Evolutionary conservation across 139 green algal species (phyloP).

Genomic region (Haematococcus lacustris): DNA sequence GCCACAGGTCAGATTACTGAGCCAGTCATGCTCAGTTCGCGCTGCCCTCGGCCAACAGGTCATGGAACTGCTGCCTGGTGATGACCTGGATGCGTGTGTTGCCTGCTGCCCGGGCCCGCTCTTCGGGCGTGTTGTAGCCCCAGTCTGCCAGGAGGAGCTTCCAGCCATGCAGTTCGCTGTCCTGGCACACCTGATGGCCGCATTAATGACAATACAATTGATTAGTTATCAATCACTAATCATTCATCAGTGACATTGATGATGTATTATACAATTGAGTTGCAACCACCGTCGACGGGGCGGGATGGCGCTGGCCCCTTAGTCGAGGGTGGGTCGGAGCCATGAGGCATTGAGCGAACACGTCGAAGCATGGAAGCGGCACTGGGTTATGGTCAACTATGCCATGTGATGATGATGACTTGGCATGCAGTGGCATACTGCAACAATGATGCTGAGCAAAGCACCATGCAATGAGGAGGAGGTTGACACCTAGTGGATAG

Average conservation of each 20-base stretch:
- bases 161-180: constrained; percentile 47
- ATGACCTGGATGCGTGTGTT: constrained; percentile 25
- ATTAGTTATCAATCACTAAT: background rate
- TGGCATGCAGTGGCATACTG: background rate
- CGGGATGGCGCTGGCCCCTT: background rate
- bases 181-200: constrained; percentile 42
- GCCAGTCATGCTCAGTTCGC: no score
- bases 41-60: no score
- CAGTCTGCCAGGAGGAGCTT: constrained; percentile 86
- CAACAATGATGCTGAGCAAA: background rate
- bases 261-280: background rate
- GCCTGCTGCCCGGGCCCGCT: constrained; percentile 40
- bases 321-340: background rate
- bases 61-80: constrained; percentile 6
- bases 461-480: background rate
- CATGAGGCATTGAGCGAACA: background rate
- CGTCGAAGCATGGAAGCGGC: background rate
- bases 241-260: background rate
- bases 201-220: background rate
- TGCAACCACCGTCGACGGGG: background rate
- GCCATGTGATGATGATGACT: background rate
- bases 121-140: constrained; percentile 82
- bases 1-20: no score
- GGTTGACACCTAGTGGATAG: background rate
- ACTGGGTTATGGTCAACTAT: background rate